Base-by-base conservation (phyloP, 169 alveolate genomes). In the Eimeria mitis region DNA sequence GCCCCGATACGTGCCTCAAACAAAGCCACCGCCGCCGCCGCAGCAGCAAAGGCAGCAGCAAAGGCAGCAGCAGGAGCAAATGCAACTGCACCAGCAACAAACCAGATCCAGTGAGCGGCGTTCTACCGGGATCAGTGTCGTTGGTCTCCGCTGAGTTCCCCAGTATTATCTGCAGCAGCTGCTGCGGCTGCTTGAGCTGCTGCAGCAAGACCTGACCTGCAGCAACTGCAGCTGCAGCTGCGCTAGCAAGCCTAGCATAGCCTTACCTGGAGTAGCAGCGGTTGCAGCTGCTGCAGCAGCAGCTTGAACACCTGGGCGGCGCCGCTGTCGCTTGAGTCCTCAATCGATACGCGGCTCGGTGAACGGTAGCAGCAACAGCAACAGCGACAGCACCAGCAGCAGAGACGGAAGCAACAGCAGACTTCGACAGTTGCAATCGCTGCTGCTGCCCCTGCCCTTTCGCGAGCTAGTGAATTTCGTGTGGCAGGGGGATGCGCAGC, bases 1-100 rank as follows among this genome's bases (percentile, higher is more conserved):
- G 83, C 83, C 83, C 83, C 83, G n/a, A 71, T 6, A 13, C 34
- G 14, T 71, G 83, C 83, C 47, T 37, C 83, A 23, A 71, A 71
- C 44, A 2, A 31, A 0, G 83, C 7, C 25, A 8, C 73, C 13
- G 40, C 73, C 13, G 73, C 73, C 5, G 37, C 40, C 5, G 37
- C 73, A 63, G 14, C 31, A 63, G 37, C 73, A 28, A 11, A 3
- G 2, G 14, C 73, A 5, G 11, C 31, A 63, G 14, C 31, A 63
- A 11, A 34, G 11, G 11, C 4, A 2, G 14, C 37, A 5, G 11
- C 31, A 23, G 28, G 34, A 37, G 79, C 49, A 5, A 5, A 59
- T 16, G 73, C 37, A 23, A 3, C 73, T 2, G 73, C 23, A 5
- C 11, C 31, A 28, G 73, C 73, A 63, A 63, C 73, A 63, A 63